Evolutionary conservation across 2,329 filamentous ascomycete genomes (phyloP).

Genomic region (Chaetomium olivaceum): DNA sequence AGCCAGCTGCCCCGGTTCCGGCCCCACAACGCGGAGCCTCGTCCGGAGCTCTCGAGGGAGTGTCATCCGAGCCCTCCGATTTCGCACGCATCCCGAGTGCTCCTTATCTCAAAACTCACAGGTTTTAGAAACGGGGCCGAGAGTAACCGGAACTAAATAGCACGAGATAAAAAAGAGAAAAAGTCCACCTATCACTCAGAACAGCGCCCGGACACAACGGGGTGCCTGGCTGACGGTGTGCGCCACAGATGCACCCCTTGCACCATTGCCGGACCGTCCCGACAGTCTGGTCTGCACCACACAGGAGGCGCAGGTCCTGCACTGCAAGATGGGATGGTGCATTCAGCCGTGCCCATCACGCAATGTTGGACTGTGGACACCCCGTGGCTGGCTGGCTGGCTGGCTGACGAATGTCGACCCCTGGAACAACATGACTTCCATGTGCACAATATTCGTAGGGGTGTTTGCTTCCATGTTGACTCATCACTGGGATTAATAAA

Average conservation of each 20-base stretch:
- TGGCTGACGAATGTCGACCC: neutral
- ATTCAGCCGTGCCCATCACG: neutral
- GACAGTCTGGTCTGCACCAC: neutral
- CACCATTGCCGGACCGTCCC: neutral
- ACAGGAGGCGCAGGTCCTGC: neutral
- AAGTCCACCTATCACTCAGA: neutral
- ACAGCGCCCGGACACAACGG: neutral
- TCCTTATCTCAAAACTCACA: neutral
- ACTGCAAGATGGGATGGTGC: neutral
- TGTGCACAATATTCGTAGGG: too few relatives aligned
- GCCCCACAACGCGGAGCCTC: constrained; percentile 9
- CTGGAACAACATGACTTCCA: too few relatives aligned
- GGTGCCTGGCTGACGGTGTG: neutral
- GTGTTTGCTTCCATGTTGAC: too few relatives aligned
- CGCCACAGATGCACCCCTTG: neutral
- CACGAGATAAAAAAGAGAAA: neutral
- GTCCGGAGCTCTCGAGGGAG: neutral
- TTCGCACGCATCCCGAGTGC: constrained; percentile 2
- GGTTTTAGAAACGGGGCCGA: neutral
- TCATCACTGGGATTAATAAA: too few relatives aligned
- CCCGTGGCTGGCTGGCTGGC: neutral
- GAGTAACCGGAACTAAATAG: neutral
- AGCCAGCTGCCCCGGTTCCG: neutral
- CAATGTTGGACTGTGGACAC: neutral
- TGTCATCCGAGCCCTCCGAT: constrained; percentile 13